Percentiles rank a stretch among this genome's conserved stretches.
phyloP scores from a whole-genome alignment of 2,329 filamentous ascomycete species.

The Aspergillus oerlinghausenensis region DNA sequence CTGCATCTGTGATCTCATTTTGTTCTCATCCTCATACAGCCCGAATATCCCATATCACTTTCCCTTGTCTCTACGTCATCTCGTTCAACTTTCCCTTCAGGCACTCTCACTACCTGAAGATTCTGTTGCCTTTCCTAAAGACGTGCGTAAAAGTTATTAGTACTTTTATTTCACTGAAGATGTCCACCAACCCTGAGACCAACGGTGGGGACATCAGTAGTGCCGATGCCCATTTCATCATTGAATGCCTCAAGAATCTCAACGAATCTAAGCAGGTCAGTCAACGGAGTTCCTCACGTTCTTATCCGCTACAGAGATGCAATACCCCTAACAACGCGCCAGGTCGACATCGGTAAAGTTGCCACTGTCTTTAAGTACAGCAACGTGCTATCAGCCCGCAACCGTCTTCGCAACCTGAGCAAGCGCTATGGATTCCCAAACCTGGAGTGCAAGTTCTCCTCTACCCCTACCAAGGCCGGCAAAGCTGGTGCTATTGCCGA shows the following conservation, averaged over 20 bases:
- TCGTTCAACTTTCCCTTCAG: background rate
- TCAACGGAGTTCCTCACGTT: background rate
- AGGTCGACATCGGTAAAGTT: conserved; percentile 26
- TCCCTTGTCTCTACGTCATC: background rate
- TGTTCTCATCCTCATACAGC: background rate
- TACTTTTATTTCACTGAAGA: background rate
- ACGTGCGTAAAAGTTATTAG: background rate
- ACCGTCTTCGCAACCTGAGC: conserved; percentile 22
- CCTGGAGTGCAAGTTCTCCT: conserved; percentile 10
- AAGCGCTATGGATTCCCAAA: conserved; percentile 21
- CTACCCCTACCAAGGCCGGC: background rate
- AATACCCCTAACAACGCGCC: background rate
- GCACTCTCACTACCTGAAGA: background rate
- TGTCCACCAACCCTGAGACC: background rate
- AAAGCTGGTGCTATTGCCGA: background rate
- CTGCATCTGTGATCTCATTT: background rate
- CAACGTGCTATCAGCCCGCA: conserved; percentile 24
- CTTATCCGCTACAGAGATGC: background rate
- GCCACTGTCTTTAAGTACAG: conserved; percentile 22
- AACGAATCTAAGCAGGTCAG: conserved; percentile 13
- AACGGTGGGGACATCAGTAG: conserved; percentile 1
- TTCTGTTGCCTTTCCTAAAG: background rate
- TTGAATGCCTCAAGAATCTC: conserved; percentile 24
- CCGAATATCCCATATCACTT: background rate
- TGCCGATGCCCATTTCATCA: conserved; percentile 19